phyloP scores from a whole-genome alignment of 2,329 filamentous ascomycete species.

The Verticillium klebahnii region DNA sequence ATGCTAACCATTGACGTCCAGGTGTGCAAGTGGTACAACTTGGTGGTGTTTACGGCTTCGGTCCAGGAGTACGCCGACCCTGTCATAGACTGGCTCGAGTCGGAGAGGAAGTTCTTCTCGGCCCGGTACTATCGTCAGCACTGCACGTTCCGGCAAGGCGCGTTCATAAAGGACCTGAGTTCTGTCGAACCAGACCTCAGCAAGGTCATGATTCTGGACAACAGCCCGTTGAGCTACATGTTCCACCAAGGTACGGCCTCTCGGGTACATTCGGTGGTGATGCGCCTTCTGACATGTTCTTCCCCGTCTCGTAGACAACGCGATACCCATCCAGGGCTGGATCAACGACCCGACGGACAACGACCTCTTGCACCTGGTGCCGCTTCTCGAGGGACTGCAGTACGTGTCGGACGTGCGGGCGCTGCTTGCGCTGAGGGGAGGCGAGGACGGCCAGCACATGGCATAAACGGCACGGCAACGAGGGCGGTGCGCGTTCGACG shows the following conservation, averaged over 20 bases:
- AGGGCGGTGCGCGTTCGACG: background rate
- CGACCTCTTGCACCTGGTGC: conserved; percentile 87
- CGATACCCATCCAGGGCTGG: conserved; percentile 98
- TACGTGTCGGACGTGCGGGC: conserved; percentile 95
- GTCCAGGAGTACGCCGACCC: conserved; percentile 98
- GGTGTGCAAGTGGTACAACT: conserved; percentile 96
- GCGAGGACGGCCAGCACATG: conserved; percentile 67
- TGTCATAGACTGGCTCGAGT: conserved; percentile 97
- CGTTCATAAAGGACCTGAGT: conserved; percentile 96
- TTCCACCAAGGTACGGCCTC: conserved; percentile 82
- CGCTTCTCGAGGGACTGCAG: conserved; percentile 87
- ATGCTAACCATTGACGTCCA: conserved; percentile 27
- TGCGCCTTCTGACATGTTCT: background rate
- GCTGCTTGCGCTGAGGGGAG: conserved; percentile 80
- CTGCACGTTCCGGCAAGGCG: conserved; percentile 90
- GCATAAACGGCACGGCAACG: conserved; percentile 22
- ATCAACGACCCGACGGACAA: conserved; percentile 98
- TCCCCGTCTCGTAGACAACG: conserved; percentile 68
- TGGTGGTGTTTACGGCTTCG: conserved; percentile 93
- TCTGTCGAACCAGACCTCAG: conserved; percentile 95
- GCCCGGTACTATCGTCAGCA: conserved; percentile 94
- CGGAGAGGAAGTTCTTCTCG: conserved; percentile 93
- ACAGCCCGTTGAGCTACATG: conserved; percentile 96
- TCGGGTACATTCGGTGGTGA: background rate
- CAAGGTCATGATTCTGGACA: conserved; percentile 98